Percentiles rank a stretch among this genome's conserved stretches.
Conservation (phyloP, 2,329 filamentous ascomycete genomes). For the Penicillium sclerotiorum region DNA sequence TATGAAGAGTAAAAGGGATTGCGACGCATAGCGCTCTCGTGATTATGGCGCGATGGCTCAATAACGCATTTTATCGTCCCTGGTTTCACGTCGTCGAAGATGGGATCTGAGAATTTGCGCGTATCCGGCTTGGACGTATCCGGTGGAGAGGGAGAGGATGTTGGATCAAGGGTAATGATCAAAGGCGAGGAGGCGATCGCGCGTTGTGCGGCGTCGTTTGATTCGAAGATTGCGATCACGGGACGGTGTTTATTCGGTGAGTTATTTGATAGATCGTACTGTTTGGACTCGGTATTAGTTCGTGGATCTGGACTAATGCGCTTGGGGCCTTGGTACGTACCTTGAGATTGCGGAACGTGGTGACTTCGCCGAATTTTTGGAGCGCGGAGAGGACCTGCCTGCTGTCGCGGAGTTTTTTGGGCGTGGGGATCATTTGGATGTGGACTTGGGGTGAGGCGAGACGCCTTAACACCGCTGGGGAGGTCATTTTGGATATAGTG, state of each 20-base stretch:
- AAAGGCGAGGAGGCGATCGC: conserved; percentile 39
- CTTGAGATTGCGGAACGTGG: conserved; percentile 40
- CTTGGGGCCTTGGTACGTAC: conserved; percentile 22
- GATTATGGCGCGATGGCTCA: conserved; percentile 31
- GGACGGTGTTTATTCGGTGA: conserved; percentile 21
- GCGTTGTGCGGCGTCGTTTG: conserved; percentile 34
- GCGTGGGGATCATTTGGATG: conserved; percentile 32
- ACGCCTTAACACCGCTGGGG: conserved; percentile 7
- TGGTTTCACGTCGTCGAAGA: background rate
- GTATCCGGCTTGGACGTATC: background rate
- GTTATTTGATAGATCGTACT: conserved; percentile 36
- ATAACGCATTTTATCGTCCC: conserved; percentile 31
- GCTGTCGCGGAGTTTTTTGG: conserved; percentile 37
- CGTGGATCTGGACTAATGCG: background rate
- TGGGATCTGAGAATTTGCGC: background rate
- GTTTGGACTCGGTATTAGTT: background rate
- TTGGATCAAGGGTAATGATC: conserved; percentile 20
- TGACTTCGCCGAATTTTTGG: conserved; percentile 46
- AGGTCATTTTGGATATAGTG: conserved; percentile 15
- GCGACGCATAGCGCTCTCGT: conserved; percentile 28
- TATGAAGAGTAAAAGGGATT: conserved; percentile 39
- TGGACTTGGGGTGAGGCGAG: conserved; percentile 28
- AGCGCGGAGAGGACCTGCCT: conserved; percentile 38
- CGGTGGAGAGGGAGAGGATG: background rate
- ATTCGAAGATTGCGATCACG: conserved; percentile 41